Conservation (phyloP, 2,329 filamentous ascomycete species). For the Calycina marina region DNA sequence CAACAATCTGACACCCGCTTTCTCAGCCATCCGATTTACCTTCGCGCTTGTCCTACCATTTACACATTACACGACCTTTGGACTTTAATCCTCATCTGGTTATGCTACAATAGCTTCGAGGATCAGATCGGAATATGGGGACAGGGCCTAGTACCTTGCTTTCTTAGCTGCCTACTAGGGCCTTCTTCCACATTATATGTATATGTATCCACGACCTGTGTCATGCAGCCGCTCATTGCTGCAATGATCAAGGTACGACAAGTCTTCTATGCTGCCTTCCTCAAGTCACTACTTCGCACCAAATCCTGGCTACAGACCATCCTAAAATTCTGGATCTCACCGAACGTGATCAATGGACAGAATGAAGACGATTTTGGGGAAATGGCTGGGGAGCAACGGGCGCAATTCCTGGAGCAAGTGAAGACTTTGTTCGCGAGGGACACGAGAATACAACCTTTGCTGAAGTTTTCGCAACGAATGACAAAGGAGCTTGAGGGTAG, state of each 20-base stretch:
- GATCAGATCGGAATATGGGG: slow-evolving; percentile 10
- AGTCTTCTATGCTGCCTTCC: slow-evolving; percentile 35
- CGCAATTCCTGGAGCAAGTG: slow-evolving; percentile 41
- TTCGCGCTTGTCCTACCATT: too few species aligned
- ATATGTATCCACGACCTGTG: slow-evolving; percentile 20
- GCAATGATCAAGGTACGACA: slow-evolving; percentile 43
- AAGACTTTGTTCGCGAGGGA: slow-evolving; percentile 36
- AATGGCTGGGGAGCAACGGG: slow-evolving; percentile 7
- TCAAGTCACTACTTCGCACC: slow-evolving; percentile 43
- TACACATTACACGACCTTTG: too few species aligned
- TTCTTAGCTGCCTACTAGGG: slow-evolving; percentile 13
- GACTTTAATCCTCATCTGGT: neutral
- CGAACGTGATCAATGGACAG: slow-evolving; percentile 19
- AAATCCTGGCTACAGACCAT: slow-evolving; percentile 44
- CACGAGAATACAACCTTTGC: slow-evolving; percentile 27
- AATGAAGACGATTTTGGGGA: slow-evolving; percentile 10
- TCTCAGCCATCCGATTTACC: too few species aligned
- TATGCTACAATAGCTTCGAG: neutral
- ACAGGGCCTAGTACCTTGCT: slow-evolving; percentile 8
- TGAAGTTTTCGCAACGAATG: slow-evolving; percentile 32
- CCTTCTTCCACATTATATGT: slow-evolving; percentile 10
- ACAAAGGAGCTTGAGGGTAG: slow-evolving; percentile 40
- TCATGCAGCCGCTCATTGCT: slow-evolving; percentile 35
- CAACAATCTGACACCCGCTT: too few species aligned
- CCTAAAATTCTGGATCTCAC: slow-evolving; percentile 37